Evolutionary conservation across 805 yeast species (phyloP).

Genomic region (Candida lessepsii): DNA sequence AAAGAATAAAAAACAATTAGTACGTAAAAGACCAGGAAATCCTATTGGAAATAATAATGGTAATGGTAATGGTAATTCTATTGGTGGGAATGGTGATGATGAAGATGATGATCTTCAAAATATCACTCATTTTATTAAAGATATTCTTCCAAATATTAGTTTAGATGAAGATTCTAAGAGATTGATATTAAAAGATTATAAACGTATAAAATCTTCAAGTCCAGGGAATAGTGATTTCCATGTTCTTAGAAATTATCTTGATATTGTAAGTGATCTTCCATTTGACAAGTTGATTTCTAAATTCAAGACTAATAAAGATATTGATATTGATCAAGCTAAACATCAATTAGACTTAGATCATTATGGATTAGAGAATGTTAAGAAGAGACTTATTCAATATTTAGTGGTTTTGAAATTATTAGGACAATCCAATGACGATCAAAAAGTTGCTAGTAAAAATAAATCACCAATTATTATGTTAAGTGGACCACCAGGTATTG

Average conservation of each 20-base stretch:
- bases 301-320: constrained; percentile 38
- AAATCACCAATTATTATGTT: constrained; percentile 75
- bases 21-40: constrained; percentile 27
- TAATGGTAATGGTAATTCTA: constrained; percentile 38
- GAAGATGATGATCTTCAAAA: constrained; percentile 41
- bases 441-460: constrained; percentile 28
- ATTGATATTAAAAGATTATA: constrained; percentile 48
- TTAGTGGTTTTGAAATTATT: constrained; percentile 70
- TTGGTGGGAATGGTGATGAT: constrained; percentile 43
- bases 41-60: constrained; percentile 25
- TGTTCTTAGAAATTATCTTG: constrained; percentile 62
- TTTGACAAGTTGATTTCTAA: constrained; percentile 45
- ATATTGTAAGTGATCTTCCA: constrained; percentile 63
- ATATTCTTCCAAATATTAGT: constrained; percentile 33
- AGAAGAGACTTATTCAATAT: constrained; percentile 74
- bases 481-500: constrained; percentile 94
- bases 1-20: constrained; percentile 17
- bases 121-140: constrained; percentile 37
- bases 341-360: constrained; percentile 41
- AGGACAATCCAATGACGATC: constrained; percentile 36
- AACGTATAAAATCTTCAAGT: constrained; percentile 49
- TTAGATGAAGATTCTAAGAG: constrained; percentile 40
- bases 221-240: constrained; percentile 58
- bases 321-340: constrained; percentile 47
- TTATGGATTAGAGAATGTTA: constrained; percentile 45